These are phyloP conservation scores for Phlebopus sp. DNA, from an alignment of 1,284 basidiomycete genomes.

Conservation along the genomic window DNA sequence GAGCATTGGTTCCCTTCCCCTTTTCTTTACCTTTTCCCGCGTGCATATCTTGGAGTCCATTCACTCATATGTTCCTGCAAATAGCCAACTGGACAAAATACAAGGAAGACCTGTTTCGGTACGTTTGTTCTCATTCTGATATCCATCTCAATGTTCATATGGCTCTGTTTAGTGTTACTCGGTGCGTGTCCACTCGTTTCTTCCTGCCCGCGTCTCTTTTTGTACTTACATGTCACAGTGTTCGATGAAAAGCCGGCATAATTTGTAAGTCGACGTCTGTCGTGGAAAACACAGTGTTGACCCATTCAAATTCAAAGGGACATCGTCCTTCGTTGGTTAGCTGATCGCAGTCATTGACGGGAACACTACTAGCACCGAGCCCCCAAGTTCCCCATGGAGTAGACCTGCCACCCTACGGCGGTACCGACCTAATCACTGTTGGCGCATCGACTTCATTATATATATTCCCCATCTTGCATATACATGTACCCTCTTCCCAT, in stretches of 20 bases:
- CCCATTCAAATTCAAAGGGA: conserved; percentile 43
- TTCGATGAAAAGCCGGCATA: conserved; percentile 94
- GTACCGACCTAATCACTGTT: too few species aligned
- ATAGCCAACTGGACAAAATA: conserved; percentile 79
- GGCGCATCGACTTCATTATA: neutral
- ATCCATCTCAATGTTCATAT: neutral
- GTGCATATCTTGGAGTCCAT: neutral
- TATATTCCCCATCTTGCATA: neutral
- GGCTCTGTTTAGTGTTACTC: conserved; percentile 67
- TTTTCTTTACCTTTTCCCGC: neutral
- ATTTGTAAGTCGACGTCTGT: conserved; percentile 55
- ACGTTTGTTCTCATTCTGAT: conserved; percentile 32
- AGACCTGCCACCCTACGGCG: neutral
- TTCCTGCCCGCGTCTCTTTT: neutral
- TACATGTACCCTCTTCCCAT: neutral
- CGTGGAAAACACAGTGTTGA: neutral
- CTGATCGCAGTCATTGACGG: conserved; percentile 59
- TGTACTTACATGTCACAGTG: conserved; percentile 47
- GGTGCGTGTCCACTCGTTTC: conserved; percentile 40
- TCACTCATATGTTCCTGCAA: neutral
- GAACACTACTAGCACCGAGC: conserved; percentile 36
- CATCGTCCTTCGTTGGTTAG: conserved; percentile 72
- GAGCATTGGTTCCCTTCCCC: conserved; percentile 24
- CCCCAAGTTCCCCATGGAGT: neutral
- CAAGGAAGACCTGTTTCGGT: conserved; percentile 84